phyloP scores from a whole-genome alignment of 257 asterid genomes.

The Euphrasia confusa region DNA sequence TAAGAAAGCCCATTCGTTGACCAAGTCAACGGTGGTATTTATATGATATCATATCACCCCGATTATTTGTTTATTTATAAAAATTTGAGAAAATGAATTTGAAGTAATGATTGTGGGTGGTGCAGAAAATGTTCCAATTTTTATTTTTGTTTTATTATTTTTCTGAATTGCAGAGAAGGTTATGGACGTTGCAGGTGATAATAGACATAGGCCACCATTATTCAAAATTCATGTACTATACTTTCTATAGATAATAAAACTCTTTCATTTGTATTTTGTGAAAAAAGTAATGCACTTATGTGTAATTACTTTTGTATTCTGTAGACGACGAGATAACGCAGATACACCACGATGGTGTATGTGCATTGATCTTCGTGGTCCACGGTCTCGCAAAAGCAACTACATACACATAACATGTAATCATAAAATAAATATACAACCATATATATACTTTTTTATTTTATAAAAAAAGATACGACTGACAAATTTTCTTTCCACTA shows the following conservation, averaged over 20 bases:
- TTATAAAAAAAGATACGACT: not conserved
- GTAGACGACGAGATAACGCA: too few species aligned
- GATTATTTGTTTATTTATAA: not conserved
- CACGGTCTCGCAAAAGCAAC: too few species aligned
- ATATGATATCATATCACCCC: slow-evolving; percentile 14
- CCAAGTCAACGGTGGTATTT: slow-evolving; percentile 32
- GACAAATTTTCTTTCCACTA: slow-evolving; percentile 25
- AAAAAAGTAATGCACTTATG: too few species aligned
- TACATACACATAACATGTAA: too few species aligned
- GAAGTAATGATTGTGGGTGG: slow-evolving; percentile 25
- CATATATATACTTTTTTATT: too few species aligned
- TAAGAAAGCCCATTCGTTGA: slow-evolving; percentile 31
- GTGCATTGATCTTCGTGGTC: too few species aligned
- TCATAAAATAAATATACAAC: too few species aligned
- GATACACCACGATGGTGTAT: too few species aligned
- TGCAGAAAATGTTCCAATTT: slow-evolving; percentile 29
- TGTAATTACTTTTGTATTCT: too few species aligned
- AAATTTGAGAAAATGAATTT: slow-evolving; percentile 12
- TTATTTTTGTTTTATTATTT: slow-evolving; percentile 19
- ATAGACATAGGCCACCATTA: not conserved
- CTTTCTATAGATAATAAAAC: too few species aligned
- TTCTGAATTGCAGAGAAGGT: slow-evolving; percentile 20
- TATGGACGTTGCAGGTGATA: slow-evolving; percentile 29
- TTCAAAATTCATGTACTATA: too few species aligned
- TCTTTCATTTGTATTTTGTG: too few species aligned